phyloP scores from a whole-genome alignment of 2,329 filamentous ascomycete genomes.

The Sarocladiaceae sp. region DNA sequence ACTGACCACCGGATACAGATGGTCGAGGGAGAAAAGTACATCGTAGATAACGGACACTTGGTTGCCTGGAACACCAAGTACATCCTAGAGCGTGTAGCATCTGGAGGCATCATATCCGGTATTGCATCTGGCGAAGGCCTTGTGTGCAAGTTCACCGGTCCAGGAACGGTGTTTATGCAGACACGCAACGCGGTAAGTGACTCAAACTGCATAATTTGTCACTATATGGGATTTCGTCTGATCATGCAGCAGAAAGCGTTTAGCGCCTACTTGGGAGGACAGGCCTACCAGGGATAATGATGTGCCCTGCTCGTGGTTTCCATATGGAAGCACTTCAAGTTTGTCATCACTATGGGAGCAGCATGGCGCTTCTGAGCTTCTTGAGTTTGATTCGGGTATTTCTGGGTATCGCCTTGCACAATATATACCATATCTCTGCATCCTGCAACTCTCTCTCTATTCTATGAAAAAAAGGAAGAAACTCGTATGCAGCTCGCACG shows the following conservation, averaged over 20 bases:
- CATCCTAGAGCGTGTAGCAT: conserved; percentile 81
- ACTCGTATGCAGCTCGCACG: too few species aligned
- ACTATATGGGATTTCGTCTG: neutral
- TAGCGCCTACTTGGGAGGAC: conserved; percentile 46
- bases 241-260: conserved; percentile 42
- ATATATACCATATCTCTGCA: too few species aligned
- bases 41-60: conserved; percentile 63
- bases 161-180: conserved; percentile 88
- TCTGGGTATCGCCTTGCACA: too few species aligned
- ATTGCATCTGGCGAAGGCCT: conserved; percentile 79
- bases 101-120: conserved; percentile 88
- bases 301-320: neutral
- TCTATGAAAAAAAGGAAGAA: too few species aligned
- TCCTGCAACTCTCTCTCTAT: too few species aligned
- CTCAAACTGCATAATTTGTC: neutral
- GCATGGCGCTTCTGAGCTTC: neutral
- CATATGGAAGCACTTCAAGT: neutral
- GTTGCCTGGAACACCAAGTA: conserved; percentile 98
- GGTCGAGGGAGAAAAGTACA: conserved; percentile 74
- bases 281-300: conserved; percentile 29
- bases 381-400: neutral
- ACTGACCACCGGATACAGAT: conserved; percentile 33
- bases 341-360: neutral
- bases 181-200: conserved; percentile 73
- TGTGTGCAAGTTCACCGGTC: conserved; percentile 90